Conservation (phyloP, 2,329 filamentous ascomycete species). For the Hypoxylon sp. region DNA sequence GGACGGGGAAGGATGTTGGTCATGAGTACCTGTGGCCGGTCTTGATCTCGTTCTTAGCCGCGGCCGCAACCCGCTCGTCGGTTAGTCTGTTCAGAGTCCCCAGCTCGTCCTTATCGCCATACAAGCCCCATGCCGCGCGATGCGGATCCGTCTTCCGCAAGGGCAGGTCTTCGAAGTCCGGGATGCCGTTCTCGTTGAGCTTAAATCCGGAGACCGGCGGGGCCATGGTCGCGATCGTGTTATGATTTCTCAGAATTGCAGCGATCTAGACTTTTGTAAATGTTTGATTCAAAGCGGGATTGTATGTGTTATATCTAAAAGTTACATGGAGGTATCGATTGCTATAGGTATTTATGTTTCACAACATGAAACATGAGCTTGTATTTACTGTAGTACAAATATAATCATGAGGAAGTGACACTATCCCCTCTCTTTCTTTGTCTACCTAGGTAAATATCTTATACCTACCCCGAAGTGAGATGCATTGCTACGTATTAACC, state of each 20-base stretch:
- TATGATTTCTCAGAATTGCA: background rate
- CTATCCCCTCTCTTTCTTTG: constrained; percentile 11
- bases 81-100: constrained; percentile 74
- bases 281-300: background rate
- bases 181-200: constrained; percentile 61
- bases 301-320: background rate
- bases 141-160: constrained; percentile 63
- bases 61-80: constrained; percentile 65
- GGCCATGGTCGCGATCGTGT: constrained; percentile 43
- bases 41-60: constrained; percentile 66
- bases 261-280: background rate
- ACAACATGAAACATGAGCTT: background rate
- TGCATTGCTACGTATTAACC: background rate
- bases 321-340: too few species aligned
- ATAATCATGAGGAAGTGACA: constrained; percentile 2
- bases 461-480: constrained; percentile 4
- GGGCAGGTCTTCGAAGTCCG: constrained; percentile 64
- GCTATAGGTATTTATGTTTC: constrained; percentile 8
- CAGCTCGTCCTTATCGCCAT: constrained; percentile 70
- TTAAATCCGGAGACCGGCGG: constrained; percentile 50
- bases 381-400: background rate
- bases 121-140: constrained; percentile 63
- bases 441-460: background rate
- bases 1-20: background rate
- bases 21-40: constrained; percentile 64